Evolutionary conservation across 192 early-diverging fungal genomes (phyloP).

Genomic region (Neocallimastix lanati): DNA sequence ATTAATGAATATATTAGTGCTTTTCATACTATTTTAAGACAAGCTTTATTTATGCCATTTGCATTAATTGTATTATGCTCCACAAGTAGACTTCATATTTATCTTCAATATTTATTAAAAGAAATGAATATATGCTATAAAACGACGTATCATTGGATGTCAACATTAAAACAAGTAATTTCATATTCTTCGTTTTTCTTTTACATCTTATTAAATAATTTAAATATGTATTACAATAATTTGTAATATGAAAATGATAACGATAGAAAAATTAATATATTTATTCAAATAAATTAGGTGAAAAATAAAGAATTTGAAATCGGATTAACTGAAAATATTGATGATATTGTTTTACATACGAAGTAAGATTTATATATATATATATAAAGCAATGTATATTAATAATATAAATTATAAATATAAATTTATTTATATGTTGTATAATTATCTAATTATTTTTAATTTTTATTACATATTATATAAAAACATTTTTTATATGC

Average conservation of each 20-base stretch:
- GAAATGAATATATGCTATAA: not conserved
- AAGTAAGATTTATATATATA: not conserved
- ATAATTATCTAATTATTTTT: no score
- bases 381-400: no score
- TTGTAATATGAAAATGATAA: no score
- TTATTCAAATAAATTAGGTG: not conserved
- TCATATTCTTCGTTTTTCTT: no score
- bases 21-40: not conserved
- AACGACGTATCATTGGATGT: not conserved
- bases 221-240: no score
- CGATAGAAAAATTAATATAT: no score
- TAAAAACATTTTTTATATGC: no score
- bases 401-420: no score
- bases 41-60: not conserved
- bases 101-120: not conserved
- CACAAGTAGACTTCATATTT: not conserved
- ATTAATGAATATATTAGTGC: not conserved
- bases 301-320: not conserved
- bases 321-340: not conserved
- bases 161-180: not conserved
- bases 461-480: no score
- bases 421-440: no score
- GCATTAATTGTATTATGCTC: not conserved
- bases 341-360: not conserved
- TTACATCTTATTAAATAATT: no score